Base-by-base conservation (phyloP, 1,139 yeast species). In the Kodamaea ohmeri region DNA sequence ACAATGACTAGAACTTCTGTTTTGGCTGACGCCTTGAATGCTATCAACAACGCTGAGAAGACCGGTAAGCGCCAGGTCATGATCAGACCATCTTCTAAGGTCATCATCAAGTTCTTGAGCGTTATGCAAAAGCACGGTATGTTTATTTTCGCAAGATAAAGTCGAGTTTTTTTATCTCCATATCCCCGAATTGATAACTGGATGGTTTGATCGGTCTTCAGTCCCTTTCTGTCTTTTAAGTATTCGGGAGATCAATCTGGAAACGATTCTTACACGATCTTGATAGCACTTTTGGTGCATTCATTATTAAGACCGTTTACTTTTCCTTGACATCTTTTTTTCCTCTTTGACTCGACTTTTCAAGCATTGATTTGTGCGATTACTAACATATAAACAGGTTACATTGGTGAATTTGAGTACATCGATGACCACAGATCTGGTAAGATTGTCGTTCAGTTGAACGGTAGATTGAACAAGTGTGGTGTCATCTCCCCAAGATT, bases 341-440 rank as follows among this genome's bases (percentile, higher is more conserved):
- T 26, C 24, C 19, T 24, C 24, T 19, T 36, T 27, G 28, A 21
- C 25, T 45, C 50, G 43, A 32, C 29, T 21, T 38, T 42, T 38
- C 44, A 37, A 40, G 38, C 46, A 15, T 16, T 27, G 25, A 15
- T 17, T 22, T 26, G 37, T 30, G 37, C 22, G 31, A 35, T 42
- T 55, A 53, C 66, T 61, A 58, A 56, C 59, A 50, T 21, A 38
- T 17, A 38, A 42, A 40, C 53, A 58, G 61, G 97, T 58, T 92
- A 92, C 92, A 90, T 92, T 76, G 97, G 95, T 60, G 98, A 92
- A 74, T 92, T 92, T 67, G 97, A 90, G 78, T 88, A 83, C 78
- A 90, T 90, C 60, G 97, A 90, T 65, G 97, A 90, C 78, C 97
- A 90, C 87, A 87, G 97, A 81, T 85, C 97, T 37, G 97, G 97